Evolutionary conservation across 257 asterid genomes (phyloP).

Genomic region (Solanum bukasovii): DNA sequence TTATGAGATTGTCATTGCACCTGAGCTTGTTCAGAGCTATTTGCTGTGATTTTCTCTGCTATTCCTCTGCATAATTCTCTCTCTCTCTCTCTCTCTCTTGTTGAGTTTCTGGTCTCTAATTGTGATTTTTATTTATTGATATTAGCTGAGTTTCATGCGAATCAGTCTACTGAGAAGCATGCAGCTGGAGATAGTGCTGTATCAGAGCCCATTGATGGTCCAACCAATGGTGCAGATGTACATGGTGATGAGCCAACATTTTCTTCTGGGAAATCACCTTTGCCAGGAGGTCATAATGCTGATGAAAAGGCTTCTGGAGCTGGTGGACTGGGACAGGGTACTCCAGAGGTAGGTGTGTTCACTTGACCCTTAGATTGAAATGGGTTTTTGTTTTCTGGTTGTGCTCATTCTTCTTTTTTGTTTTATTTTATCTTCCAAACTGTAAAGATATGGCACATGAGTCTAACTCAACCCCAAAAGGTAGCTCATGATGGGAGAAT

Average conservation of each 20-base stretch:
- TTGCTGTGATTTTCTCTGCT: neutral
- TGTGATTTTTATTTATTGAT: neutral
- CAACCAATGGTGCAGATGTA: constrained; percentile 34
- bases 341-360: constrained; percentile 59
- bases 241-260: constrained; percentile 48
- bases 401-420: neutral
- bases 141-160: constrained; percentile 25
- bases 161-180: constrained; percentile 20
- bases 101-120: neutral
- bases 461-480: neutral
- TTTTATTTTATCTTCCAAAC: neutral
- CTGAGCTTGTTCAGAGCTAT: neutral
- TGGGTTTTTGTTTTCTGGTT: neutral
- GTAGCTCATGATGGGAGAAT: neutral
- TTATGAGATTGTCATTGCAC: neutral
- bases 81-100: neutral
- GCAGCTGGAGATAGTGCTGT: constrained; percentile 22
- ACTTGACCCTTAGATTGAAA: neutral
- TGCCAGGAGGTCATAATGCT: constrained; percentile 39
- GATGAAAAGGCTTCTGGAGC: constrained; percentile 39
- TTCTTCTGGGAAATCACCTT: constrained; percentile 75
- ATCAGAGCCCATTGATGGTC: constrained; percentile 21
- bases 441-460: neutral
- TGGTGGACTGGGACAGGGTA: constrained; percentile 86
- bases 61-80: neutral